These are phyloP conservation scores for Pseudogymnoascus verrucosus DNA, from an alignment of 2,329 filamentous ascomycete genomes.

Conservation along the genomic window DNA sequence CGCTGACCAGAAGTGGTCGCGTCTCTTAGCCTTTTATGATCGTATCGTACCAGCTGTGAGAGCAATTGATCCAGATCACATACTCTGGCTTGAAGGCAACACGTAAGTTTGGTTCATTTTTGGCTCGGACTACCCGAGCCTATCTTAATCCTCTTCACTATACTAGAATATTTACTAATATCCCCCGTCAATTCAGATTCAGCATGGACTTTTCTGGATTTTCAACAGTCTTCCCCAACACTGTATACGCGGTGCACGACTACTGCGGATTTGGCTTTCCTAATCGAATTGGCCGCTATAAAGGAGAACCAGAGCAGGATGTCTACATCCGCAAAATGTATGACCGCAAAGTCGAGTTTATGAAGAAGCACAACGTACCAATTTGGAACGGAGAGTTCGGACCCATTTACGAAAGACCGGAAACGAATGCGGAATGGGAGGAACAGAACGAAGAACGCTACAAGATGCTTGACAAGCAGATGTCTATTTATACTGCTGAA, in stretches of 20 bases:
- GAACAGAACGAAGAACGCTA: background rate
- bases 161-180: background rate
- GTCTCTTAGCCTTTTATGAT: constrained; percentile 34
- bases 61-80: constrained; percentile 38
- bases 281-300: constrained; percentile 30
- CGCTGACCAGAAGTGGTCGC: constrained; percentile 28
- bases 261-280: constrained; percentile 37
- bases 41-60: constrained; percentile 34
- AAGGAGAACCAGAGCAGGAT: constrained; percentile 34
- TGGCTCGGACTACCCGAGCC: background rate
- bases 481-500: constrained; percentile 10
- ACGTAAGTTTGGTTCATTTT: constrained; percentile 31
- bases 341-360: constrained; percentile 40
- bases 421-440: background rate
- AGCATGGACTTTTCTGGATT: constrained; percentile 38
- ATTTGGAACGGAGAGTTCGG: constrained; percentile 35
- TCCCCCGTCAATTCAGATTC: constrained; percentile 31
- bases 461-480: constrained; percentile 1
- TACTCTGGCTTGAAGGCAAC: constrained; percentile 44
- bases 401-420: background rate
- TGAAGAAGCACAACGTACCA: constrained; percentile 33
- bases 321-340: constrained; percentile 33
- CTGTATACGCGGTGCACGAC: constrained; percentile 38
- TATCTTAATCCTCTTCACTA: background rate
- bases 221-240: constrained; percentile 33